Evolutionary conservation across 305 asterid genomes (phyloP), one percentile per base, ranked within the genome.

Genomic region (Fraxinus latifolia): DNA sequence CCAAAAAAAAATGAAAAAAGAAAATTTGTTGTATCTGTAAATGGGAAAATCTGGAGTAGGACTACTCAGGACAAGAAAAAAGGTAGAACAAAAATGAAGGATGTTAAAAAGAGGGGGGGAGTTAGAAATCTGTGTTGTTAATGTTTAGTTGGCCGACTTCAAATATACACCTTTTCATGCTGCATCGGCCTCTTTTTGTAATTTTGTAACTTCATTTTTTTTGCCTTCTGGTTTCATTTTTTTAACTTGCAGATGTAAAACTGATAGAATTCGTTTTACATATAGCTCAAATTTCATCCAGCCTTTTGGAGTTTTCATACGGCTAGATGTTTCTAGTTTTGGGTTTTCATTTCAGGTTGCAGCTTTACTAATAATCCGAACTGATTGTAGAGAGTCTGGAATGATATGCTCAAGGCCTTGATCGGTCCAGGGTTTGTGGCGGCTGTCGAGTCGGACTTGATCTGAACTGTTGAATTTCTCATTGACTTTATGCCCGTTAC

Each of bases 121-220:
- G 82, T 84, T 85, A 85, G 89, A 84, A 87, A 83, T 81, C 58
- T 88, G 91, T 85, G 87, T 79, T 76, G 29, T 87, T 85, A 86
- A 88, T 74, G 86, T 82, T 85, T 88, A 85, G 89, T 79, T 77
- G 92, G 90, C 84, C 80, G 86, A 83, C 80, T 76, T 77, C 79
- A 74, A 86, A 83, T 75, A 80, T 85, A 80, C 81, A 83, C 47
- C 80, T 92, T 90, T 88, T 92, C 90, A 90, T 55, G 96, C 81
- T 86, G 85, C 82, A 78, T 86, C 82, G 92, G 84, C 90, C 90
- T 73, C 77, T 91, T 91, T 83, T 88, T 90, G 92, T 84, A 89
- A 87, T 88, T 85, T 87, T 80, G 67, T 78, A n/a, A 36, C 25
- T 29, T 27, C 44, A n/a, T 27, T 32, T 71, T 36, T 78, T 79